phyloP scores from a whole-genome alignment of 768 basidiomycete species.

The Tubosaeta sp. region DNA sequence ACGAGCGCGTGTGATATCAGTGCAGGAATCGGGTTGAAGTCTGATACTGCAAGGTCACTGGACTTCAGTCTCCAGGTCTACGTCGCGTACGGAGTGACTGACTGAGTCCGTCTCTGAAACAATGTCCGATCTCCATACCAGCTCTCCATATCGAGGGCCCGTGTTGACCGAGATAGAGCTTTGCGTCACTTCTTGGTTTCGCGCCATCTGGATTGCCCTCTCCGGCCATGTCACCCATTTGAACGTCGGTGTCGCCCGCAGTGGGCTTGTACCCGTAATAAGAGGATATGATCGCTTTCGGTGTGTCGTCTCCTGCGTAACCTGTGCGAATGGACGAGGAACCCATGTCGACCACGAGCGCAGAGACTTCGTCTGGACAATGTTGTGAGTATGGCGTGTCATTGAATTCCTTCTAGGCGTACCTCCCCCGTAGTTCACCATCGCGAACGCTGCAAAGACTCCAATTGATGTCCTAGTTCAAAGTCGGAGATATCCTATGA shows the following conservation, averaged over 20 bases:
- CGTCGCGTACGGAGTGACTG: slow-evolving; percentile 24
- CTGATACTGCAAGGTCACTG: slow-evolving; percentile 46
- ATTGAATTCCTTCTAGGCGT: slow-evolving; percentile 22
- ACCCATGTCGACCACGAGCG: slow-evolving; percentile 93
- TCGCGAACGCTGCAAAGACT: slow-evolving; percentile 24
- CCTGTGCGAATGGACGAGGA: slow-evolving; percentile 87
- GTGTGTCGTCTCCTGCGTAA: slow-evolving; percentile 96
- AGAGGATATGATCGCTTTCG: slow-evolving; percentile 88
- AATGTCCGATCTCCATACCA: slow-evolving; percentile 84
- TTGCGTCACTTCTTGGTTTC: slow-evolving; percentile 43
- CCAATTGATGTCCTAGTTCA: not conserved
- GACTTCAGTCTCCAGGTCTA: slow-evolving; percentile 2
- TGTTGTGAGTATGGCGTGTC: not conserved
- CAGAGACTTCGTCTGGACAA: slow-evolving; percentile 89
- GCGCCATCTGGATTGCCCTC: slow-evolving; percentile 28
- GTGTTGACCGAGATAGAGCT: slow-evolving; percentile 80
- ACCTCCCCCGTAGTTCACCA: slow-evolving; percentile 91
- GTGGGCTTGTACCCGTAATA: slow-evolving; percentile 72
- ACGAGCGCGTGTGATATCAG: slow-evolving; percentile 72
- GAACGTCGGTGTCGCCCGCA: slow-evolving; percentile 28
- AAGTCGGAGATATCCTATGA: not conserved
- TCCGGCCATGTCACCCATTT: slow-evolving; percentile 39
- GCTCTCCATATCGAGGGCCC: slow-evolving; percentile 88
- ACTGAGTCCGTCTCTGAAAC: slow-evolving; percentile 84
- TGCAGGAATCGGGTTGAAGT: slow-evolving; percentile 70